Evolutionary conservation across 1,284 basidiomycete species (phyloP), one percentile per base, ranked within the genome.

Genomic region (Mycena citricolor): DNA sequence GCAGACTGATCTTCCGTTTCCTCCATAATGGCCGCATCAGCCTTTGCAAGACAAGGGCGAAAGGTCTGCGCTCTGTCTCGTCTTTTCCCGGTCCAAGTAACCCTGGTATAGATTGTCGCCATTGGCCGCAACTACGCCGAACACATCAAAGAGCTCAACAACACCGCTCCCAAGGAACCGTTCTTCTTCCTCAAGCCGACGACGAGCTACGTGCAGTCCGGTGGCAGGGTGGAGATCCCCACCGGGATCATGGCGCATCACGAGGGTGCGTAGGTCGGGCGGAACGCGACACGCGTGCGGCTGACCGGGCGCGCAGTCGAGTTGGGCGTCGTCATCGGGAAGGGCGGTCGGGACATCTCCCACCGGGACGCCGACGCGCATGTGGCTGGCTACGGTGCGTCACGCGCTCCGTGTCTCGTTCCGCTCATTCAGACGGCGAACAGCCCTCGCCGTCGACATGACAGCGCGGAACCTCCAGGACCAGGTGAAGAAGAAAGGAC

Each of bases 111-210:
- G 86, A 93, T 94, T 57, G 83, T 95, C 28, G 93, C 91, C 35
- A 94, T 94, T 52, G 92, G 92, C 34, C 76, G 89, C 49, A 89
- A 90, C 66, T 90, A 88, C 60, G 76, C 73, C 13, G 90, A 90
- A 39, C 93, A 97, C 60, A 86, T 87, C 61, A 93, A 91, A 66
- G 94, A 98, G 65, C 79, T 98, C 37, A 86, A 86, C 61, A 97
- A 97, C 63, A 76, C 88, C 5, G 73, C 87, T 4, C 94, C 95
- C 2, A 91, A 86, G 60, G 94, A 97, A 63, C 95, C 95, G 0
- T 97, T 99, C 77, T 97, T 98, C 79, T 99, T 98, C 75, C 71
- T 98, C 30, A 99, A 99, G 69, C 95, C 95, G 4, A 97, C 95
- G 2, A 83, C 86, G 4, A 91, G 88, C 59, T 98, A 94, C 63